Base-by-base conservation (phyloP, 805 yeast genomes). In the Saturnispora hagleri region DNA sequence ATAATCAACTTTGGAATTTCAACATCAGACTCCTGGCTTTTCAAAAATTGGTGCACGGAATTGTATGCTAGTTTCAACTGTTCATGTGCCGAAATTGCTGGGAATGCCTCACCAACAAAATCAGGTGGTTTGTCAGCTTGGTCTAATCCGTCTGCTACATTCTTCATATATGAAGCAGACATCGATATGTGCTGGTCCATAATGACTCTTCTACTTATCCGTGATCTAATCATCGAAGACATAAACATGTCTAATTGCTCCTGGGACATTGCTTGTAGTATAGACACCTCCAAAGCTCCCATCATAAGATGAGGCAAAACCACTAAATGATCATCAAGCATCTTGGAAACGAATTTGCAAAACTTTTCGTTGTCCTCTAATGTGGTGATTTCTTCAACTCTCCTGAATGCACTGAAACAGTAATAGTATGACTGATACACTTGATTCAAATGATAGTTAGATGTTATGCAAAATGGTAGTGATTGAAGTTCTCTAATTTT, bases 141-240 rank as follows among this genome's bases (percentile, higher is more conserved):
- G 27, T 76, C 76, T 5, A 65, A 59, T 15, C 51, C 51, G 5
- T 33, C 24, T 8, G 58, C 54, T 38, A 62, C 59, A 6, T 53
- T 51, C 18, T 66, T 62, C 49, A 70, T 68, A 64, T 80, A 84
- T 54, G 85, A 79, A 35, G 81, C 77, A 0, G 95, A 80, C 48
- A 93, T 74, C 9, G 93, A 81, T 38, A 88, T 69, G 69, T 93
- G 98, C 64, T 91, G 96, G 69, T 91, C 96, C 43, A 89, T 88
- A 56, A 91, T 84, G 46, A 91, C 84, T 59, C 98, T 73, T 69
- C 99, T 74, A 58, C 95, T 84, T 40, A 91, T 87, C 62, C 99
- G 77, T 4, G 95, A 87, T 51, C 96, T 73, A 43, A 91, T 69
- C 75, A 89, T 76, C 5, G 84, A 76, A 12, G 89, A 81, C 75